Evolutionary conservation across 805 yeast genomes (phyloP).

Genomic region (Pichia pseudocactophila): DNA sequence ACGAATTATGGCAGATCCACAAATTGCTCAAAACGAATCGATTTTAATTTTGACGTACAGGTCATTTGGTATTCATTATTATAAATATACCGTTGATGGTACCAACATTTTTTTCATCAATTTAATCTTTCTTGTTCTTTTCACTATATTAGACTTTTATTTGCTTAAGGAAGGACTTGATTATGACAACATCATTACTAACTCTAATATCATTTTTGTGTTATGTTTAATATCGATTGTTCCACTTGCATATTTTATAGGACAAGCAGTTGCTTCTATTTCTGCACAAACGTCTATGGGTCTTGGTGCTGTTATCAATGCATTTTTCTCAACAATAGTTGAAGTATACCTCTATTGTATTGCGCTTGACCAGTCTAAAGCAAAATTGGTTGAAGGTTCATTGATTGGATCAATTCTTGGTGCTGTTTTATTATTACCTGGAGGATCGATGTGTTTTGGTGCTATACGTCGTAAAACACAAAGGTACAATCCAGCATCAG

Average conservation of each 20-base stretch:
- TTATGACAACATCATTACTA: slow-evolving; percentile 38
- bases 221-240: slow-evolving; percentile 76
- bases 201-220: slow-evolving; percentile 59
- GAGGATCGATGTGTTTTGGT: slow-evolving; percentile 96
- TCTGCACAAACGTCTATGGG: slow-evolving; percentile 99
- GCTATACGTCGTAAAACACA: slow-evolving; percentile 89
- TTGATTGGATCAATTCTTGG: slow-evolving; percentile 90
- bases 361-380: slow-evolving; percentile 78
- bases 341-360: slow-evolving; percentile 90
- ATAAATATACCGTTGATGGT: slow-evolving; percentile 94
- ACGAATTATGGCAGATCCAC: slow-evolving; percentile 15
- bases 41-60: slow-evolving; percentile 85
- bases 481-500: slow-evolving; percentile 89
- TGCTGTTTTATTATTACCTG: slow-evolving; percentile 86
- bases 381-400: slow-evolving; percentile 88
- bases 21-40: slow-evolving; percentile 38
- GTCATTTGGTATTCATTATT: slow-evolving; percentile 86
- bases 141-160: slow-evolving; percentile 74
- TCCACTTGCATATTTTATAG: slow-evolving; percentile 93
- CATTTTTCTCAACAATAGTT: slow-evolving; percentile 92
- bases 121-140: slow-evolving; percentile 65
- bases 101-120: slow-evolving; percentile 90
- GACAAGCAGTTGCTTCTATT: slow-evolving; percentile 98
- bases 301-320: slow-evolving; percentile 95
- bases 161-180: slow-evolving; percentile 41